Percentiles rank a stretch among this genome's conserved stretches.
phyloP scores from a whole-genome alignment of 768 basidiomycete genomes.

The Megacollybia marginata region DNA sequence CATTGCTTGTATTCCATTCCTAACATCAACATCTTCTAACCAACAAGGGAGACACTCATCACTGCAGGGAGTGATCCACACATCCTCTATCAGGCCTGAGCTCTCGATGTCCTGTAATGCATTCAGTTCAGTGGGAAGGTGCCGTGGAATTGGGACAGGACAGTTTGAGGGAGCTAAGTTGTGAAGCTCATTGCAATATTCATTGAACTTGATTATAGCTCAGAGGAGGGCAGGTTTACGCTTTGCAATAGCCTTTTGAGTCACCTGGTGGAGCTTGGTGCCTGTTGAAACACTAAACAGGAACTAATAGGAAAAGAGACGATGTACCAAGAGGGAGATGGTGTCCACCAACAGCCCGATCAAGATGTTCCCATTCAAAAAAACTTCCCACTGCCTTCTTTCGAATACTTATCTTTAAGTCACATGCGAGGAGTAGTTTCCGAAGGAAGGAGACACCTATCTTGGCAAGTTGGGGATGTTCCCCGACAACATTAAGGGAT shows the following conservation, averaged over 20 bases:
- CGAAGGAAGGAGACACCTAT: neutral
- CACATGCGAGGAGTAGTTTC: neutral
- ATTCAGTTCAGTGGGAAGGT: too few relatives aligned
- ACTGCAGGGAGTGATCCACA: neutral
- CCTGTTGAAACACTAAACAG: too few relatives aligned
- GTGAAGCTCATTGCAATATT: too few relatives aligned
- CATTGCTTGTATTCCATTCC: constrained; percentile 7
- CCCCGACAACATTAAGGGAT: neutral
- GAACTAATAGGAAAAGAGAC: neutral
- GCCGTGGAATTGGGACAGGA: too few relatives aligned
- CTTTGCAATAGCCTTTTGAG: too few relatives aligned
- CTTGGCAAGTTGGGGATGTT: neutral
- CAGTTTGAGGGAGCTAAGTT: too few relatives aligned
- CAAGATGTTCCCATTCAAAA: constrained; percentile 11
- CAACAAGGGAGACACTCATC: constrained; percentile 1
- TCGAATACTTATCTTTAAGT: neutral
- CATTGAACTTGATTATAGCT: too few relatives aligned
- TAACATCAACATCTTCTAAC: constrained; percentile 11
- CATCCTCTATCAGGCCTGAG: too few relatives aligned
- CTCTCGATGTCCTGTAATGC: too few relatives aligned
- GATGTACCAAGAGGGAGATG: constrained; percentile 12
- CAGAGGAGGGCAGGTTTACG: too few relatives aligned
- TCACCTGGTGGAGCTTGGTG: too few relatives aligned
- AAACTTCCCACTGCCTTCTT: too few relatives aligned
- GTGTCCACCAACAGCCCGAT: constrained; percentile 6